phyloP scores from a whole-genome alignment of 257 asterid genomes.

The Solanum peruvianum region DNA sequence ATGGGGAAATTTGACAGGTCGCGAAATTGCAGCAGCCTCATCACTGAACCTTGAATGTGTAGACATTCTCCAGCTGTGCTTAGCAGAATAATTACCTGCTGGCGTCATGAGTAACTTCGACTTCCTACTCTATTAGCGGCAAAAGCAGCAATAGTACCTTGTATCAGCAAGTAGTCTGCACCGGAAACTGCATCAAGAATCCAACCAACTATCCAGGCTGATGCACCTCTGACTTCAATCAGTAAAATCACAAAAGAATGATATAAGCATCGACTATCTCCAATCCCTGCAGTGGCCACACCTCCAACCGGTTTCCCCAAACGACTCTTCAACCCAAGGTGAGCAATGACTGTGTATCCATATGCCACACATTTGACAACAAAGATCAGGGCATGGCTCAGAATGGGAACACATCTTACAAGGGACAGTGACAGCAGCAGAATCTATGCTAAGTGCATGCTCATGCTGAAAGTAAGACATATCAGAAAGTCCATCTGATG shows the following conservation, averaged over 20 bases:
- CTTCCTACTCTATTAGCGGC: neutral
- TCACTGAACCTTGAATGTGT: neutral
- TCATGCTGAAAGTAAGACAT: constrained; percentile 18
- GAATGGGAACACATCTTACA: constrained; percentile 39
- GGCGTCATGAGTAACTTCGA: neutral
- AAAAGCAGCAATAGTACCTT: neutral
- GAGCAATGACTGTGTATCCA: constrained; percentile 60
- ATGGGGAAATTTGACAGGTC: neutral
- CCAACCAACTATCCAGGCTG: neutral
- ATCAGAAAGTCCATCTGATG: constrained; percentile 18
- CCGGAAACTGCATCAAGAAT: neutral
- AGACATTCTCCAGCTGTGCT: neutral
- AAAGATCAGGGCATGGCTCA: constrained; percentile 44
- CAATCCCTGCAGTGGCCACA: constrained; percentile 77
- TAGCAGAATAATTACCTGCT: neutral
- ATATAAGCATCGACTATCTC: constrained; percentile 12
- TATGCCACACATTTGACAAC: constrained; percentile 45
- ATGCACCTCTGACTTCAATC: neutral
- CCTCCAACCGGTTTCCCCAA: constrained; percentile 40
- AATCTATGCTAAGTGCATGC: constrained; percentile 14
- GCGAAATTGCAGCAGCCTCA: neutral
- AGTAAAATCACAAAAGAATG: neutral
- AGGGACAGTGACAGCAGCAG: constrained; percentile 6
- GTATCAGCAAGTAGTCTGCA: neutral
- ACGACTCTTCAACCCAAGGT: constrained; percentile 49